phyloP scores from a whole-genome alignment of 2,329 filamentous ascomycete genomes.

The Phaeophleospora eucalypticola region DNA sequence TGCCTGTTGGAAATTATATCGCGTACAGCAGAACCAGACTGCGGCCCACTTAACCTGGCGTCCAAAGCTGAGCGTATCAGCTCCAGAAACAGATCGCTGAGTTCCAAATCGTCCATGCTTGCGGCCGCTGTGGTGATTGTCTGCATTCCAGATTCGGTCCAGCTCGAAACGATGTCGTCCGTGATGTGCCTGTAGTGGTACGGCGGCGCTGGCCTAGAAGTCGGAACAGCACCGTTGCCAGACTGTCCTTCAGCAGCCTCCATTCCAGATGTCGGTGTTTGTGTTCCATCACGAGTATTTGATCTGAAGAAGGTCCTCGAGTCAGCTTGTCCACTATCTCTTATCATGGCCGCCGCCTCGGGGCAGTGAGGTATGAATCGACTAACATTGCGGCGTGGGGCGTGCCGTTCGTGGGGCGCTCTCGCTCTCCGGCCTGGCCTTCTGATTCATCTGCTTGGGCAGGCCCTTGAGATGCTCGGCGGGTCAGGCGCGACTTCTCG shows the following conservation, averaged over 20 bases:
- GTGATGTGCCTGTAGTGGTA: conserved; percentile 77
- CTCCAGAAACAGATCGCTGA: conserved; percentile 78
- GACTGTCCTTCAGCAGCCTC: conserved; percentile 4
- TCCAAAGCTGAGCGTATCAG: conserved; percentile 72
- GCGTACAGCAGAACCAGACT: conserved; percentile 69
- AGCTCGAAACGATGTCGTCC: conserved; percentile 61
- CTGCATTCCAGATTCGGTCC: conserved; percentile 64
- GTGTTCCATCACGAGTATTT: conserved; percentile 8
- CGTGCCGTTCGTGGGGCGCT: background rate
- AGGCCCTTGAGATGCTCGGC: conserved; percentile 35
- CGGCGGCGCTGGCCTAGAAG: conserved; percentile 20
- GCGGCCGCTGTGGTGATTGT: conserved; percentile 63
- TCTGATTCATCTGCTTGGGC: conserved; percentile 9
- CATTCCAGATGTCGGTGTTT: conserved; percentile 8
- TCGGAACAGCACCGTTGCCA: conserved; percentile 7
- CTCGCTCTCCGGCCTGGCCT: conserved; percentile 7
- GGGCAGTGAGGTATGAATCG: background rate
- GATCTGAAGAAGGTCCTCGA: conserved; percentile 5
- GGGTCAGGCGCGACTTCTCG: conserved; percentile 46
- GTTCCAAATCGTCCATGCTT: conserved; percentile 62
- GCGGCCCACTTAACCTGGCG: conserved; percentile 59
- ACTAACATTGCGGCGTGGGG: conserved; percentile 7
- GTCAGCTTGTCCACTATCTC: conserved; percentile 7
- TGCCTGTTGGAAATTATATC: conserved; percentile 63
- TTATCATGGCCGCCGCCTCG: conserved; percentile 1